Conservation (phyloP, 441 rosid species). For the Euphorbia schlechtendalii region DNA sequence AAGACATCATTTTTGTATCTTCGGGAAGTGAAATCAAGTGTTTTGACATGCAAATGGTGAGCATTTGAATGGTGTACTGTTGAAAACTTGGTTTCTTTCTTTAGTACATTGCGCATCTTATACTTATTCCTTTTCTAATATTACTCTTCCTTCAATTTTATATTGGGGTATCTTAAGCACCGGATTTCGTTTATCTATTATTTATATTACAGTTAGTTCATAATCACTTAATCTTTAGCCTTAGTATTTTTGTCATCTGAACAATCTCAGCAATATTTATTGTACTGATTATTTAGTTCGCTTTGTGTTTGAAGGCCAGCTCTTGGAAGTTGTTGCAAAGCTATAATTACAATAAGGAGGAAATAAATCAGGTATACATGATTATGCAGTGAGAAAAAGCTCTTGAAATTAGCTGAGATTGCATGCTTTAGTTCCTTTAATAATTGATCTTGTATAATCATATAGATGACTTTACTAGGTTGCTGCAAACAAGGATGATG, state of each 20-base stretch:
- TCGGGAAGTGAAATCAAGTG: conserved; percentile 60
- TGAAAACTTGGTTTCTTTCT: neutral
- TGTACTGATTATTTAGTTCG: neutral
- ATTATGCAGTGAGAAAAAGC: neutral
- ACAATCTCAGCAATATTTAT: neutral
- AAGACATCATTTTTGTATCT: conserved; percentile 59
- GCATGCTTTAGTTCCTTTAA: neutral
- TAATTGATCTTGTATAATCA: neutral
- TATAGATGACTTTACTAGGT: neutral
- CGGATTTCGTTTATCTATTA: neutral
- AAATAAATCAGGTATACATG: conserved; percentile 66
- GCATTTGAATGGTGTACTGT: neutral
- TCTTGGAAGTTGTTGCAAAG: conserved; percentile 56
- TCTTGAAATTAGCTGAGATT: neutral
- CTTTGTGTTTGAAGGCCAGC: conserved; percentile 28
- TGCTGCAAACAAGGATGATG: neutral
- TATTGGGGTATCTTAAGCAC: neutral
- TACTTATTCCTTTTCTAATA: too few species aligned
- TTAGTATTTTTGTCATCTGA: too few species aligned
- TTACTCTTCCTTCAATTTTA: neutral
- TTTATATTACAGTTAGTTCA: neutral
- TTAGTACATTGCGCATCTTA: too few species aligned
- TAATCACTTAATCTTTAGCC: neutral
- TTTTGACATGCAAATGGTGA: conserved; percentile 79
- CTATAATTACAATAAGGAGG: conserved; percentile 71